Percentiles rank a stretch among this genome's conserved stretches.
Conservation (phyloP, 768 basidiomycete species). For the Fistulinella prunicolor region DNA sequence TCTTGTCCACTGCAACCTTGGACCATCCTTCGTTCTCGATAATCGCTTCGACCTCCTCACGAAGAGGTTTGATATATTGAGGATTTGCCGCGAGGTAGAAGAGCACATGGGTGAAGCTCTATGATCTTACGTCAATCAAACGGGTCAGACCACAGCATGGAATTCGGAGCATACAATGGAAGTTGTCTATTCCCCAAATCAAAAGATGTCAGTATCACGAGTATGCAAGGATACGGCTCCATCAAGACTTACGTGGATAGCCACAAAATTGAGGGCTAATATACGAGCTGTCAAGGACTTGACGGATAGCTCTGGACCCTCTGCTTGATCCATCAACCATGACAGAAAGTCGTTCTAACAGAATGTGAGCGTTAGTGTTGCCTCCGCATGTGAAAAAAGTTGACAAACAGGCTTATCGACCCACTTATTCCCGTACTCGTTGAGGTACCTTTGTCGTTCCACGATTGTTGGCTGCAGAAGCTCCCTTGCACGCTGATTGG, state of each 20-base stretch:
- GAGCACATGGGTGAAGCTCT: slow-evolving; percentile 36
- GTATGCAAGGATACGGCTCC: no score
- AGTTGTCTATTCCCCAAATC: no score
- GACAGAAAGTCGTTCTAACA: slow-evolving; percentile 32
- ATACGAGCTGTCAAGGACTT: no score
- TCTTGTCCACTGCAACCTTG: slow-evolving; percentile 25
- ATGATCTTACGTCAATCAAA: background rate
- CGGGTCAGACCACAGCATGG: background rate
- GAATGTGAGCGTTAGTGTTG: background rate
- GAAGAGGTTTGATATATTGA: slow-evolving; percentile 33
- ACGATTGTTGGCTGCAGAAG: slow-evolving; percentile 30
- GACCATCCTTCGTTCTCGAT: slow-evolving; percentile 30
- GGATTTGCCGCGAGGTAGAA: slow-evolving; percentile 37
- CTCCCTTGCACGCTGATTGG: slow-evolving; percentile 7
- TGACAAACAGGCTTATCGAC: slow-evolving; percentile 33
- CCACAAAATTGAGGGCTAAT: slow-evolving; percentile 14
- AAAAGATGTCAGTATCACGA: no score
- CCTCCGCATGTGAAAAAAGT: background rate
- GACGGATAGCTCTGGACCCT: no score
- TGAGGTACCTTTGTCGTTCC: slow-evolving; percentile 23
- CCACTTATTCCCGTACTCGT: no score
- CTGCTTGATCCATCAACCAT: no score
- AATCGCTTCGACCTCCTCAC: slow-evolving; percentile 37
- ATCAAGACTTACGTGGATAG: slow-evolving; percentile 25
- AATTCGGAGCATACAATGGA: no score